Evolutionary conservation across 257 asterid species (phyloP).

Genomic region (Eucommia ulmoides): DNA sequence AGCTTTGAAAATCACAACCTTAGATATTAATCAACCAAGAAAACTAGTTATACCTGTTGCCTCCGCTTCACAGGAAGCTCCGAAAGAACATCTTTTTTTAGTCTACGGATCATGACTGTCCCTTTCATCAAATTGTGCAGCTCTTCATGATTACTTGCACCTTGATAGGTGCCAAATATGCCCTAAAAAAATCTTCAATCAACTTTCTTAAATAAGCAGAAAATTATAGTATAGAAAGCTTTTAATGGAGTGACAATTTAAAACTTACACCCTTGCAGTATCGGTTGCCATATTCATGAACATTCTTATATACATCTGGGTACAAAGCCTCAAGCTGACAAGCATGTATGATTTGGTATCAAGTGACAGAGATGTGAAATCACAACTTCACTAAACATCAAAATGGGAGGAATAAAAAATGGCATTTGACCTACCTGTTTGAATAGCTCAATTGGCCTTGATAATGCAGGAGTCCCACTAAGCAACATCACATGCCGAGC

Average conservation of each 20-base stretch:
- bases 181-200: slow-evolving; percentile 34
- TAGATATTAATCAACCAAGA: too few species aligned
- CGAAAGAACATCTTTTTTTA: slow-evolving; percentile 86
- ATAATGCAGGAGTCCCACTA: slow-evolving; percentile 96
- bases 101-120: slow-evolving; percentile 85
- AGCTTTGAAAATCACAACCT: too few species aligned
- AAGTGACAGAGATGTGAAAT: background rate
- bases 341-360: slow-evolving; percentile 9
- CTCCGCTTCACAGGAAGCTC: slow-evolving; percentile 93
- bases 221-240: too few species aligned
- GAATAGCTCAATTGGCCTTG: slow-evolving; percentile 84
- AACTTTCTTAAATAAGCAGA: too few species aligned
- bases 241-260: too few species aligned
- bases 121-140: slow-evolving; percentile 91
- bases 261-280: slow-evolving; percentile 99
- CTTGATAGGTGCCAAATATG: slow-evolving; percentile 79
- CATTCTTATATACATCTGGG: slow-evolving; percentile 72
- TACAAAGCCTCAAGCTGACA: slow-evolving; percentile 82
- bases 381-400: slow-evolving; percentile 12
- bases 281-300: slow-evolving; percentile 84
- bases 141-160: slow-evolving; percentile 97
- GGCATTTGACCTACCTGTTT: slow-evolving; percentile 67
- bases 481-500: slow-evolving; percentile 72
- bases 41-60: too few species aligned
- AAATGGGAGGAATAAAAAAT: background rate